Percentiles rank a stretch among this genome's conserved stretches.
These are phyloP conservation scores for Rosa rugosa DNA, from an alignment of 306 rosid species.

Conservation along the genomic window DNA sequence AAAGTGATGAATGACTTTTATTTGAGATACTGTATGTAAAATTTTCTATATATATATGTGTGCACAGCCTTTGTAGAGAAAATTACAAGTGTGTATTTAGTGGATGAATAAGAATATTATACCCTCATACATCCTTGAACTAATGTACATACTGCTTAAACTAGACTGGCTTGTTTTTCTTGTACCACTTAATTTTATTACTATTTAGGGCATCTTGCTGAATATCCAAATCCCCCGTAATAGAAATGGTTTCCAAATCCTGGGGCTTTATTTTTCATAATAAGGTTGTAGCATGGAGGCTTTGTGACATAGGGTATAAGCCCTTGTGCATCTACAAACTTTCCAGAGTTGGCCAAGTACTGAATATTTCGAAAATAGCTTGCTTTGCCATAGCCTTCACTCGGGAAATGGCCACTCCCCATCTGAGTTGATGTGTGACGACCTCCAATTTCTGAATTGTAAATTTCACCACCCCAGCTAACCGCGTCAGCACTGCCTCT, in stretches of 20 bases:
- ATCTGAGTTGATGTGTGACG: slow-evolving; percentile 31
- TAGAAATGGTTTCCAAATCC: slow-evolving; percentile 12
- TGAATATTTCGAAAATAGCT: slow-evolving; percentile 19
- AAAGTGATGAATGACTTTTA: no score
- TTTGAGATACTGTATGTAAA: no score
- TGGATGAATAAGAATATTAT: no score
- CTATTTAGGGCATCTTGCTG: slow-evolving; percentile 5
- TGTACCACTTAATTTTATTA: no score
- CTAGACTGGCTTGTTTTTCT: no score
- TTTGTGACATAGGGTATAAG: neutral
- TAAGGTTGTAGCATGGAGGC: slow-evolving; percentile 22
- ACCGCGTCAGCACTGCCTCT: neutral
- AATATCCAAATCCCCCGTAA: slow-evolving; percentile 30
- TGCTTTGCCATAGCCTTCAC: slow-evolving; percentile 25
- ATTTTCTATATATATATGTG: no score
- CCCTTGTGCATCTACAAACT: neutral
- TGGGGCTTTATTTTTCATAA: neutral
- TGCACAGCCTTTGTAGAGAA: no score
- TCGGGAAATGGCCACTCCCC: slow-evolving; percentile 35
- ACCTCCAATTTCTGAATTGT: neutral
- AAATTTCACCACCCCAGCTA: slow-evolving; percentile 28
- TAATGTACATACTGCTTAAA: no score
- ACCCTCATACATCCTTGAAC: no score
- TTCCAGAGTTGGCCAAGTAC: neutral
- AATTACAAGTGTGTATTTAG: no score